Evolutionary conservation across 1,139 yeast genomes (phyloP).

Genomic region (Scheffersomyces parashehatae): DNA sequence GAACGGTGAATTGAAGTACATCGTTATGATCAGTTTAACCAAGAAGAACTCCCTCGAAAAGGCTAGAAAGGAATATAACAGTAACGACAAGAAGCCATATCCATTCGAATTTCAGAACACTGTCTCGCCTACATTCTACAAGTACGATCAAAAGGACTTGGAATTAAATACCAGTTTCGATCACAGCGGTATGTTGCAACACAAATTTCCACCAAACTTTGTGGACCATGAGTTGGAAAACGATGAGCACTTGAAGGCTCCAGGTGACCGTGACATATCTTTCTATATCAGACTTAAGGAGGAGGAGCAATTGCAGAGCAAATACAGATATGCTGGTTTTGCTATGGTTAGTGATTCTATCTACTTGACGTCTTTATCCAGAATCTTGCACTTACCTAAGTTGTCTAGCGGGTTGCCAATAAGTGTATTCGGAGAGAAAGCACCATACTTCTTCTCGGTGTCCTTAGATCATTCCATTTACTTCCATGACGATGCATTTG

Average conservation of each 20-base stretch:
- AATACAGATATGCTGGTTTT: conserved; percentile 26
- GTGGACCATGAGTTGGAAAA: conserved; percentile 16
- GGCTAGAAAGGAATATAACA: conserved; percentile 15
- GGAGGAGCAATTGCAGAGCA: conserved; percentile 11
- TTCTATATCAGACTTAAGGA: conserved; percentile 35
- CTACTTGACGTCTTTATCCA: conserved; percentile 30
- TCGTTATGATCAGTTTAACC: conserved; percentile 37
- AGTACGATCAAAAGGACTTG: conserved; percentile 25
- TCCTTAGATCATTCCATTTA: conserved; percentile 45
- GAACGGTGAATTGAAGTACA: conserved; percentile 28
- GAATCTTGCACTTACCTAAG: conserved; percentile 25
- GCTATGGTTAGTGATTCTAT: conserved; percentile 38
- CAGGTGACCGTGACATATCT: conserved; percentile 33
- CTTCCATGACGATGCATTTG: conserved; percentile 45
- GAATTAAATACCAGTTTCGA: conserved; percentile 17
- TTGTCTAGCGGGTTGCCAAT: conserved; percentile 10
- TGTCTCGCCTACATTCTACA: conserved; percentile 25
- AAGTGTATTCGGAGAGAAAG: conserved; percentile 18
- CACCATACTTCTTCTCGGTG: conserved; percentile 35
- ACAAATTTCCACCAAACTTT: conserved; percentile 31
- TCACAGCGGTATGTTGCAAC: conserved; percentile 24
- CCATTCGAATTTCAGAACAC: conserved; percentile 40
- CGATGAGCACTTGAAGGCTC: conserved; percentile 18
- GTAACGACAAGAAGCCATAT: conserved; percentile 14
- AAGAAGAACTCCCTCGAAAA: conserved; percentile 24